Base-by-base conservation (phyloP, 2,329 filamentous ascomycete genomes). In the Apiospora hydei region DNA sequence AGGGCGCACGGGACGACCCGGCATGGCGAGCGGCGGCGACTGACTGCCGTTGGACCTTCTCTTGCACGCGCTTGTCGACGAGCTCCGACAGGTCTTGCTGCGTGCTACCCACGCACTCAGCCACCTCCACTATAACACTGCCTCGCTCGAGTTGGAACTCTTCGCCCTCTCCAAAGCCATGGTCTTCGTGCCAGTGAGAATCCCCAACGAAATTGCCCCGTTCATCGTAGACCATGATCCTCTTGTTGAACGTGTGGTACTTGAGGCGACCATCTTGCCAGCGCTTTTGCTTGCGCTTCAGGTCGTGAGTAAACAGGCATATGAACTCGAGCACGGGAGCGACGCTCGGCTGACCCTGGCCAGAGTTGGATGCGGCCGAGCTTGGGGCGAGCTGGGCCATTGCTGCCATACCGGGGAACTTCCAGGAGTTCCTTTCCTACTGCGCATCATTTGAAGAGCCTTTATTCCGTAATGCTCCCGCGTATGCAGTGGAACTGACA, bases 241-340 rank as follows among this genome's bases (percentile, higher is more conserved):
- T 91, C 79, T 91, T 94, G 84, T 98, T 98, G 88, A 97, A 98
- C 0, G 93, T 92, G 79, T 98, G 95, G 75, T 92, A 97, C 75
- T 92, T 93, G 73, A 98, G 88, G 69, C 91, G 91, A 47, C 96
- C 95, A 91, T 98, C 95, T 78, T 97, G 94, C 95, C 95, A 98
- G 73, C 94, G 88, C 81, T 98, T 98, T 77, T 94, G 91, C 83
- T 98, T 98, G 71, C 94, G 91, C 69, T 91, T 90, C 57, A 97
- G 81, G 79, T 98, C 95, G 79, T 94, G 90, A 1, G 95, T 97
- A 82, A 94, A 98, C 5, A 98, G 90, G 81, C 95, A 98, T 74
- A 90, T 88, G 81, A 92, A 97, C 78, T 97, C 94, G 78, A 93
- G 85, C 51, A 98, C 94, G 0, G 89, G 87, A 1, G 95, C 94